A percentile compares a stretch with the other conserved stretches of the same genome.
phyloP scores from a whole-genome alignment of 2,329 filamentous ascomycete genomes.

The Cryphonectria carpinicola region DNA sequence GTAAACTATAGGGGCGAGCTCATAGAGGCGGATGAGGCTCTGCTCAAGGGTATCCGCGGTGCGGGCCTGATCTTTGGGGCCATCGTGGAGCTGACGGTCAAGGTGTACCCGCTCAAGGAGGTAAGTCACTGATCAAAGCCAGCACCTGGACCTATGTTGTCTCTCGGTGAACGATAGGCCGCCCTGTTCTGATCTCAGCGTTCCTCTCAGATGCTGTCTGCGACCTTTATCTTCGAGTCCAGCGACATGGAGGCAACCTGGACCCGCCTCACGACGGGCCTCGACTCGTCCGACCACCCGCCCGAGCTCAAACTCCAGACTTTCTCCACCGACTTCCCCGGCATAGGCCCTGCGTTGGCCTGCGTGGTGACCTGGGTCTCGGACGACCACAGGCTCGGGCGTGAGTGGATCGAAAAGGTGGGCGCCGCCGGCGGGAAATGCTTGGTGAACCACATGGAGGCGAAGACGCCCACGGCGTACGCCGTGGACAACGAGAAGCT shows the following conservation, averaged over 20 bases:
- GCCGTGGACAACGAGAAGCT: slow-evolving; percentile 1
- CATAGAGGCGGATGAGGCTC: slow-evolving; percentile 41
- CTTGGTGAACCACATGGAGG: neutral
- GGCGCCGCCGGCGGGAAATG: slow-evolving; percentile 31
- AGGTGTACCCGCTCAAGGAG: slow-evolving; percentile 41
- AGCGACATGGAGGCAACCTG: slow-evolving; percentile 3
- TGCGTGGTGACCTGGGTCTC: slow-evolving; percentile 40
- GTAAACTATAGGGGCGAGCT: slow-evolving; percentile 43
- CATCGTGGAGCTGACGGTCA: slow-evolving; percentile 46
- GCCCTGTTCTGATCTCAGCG: neutral
- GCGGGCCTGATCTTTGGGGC: slow-evolving; percentile 45
- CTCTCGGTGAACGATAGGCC: neutral
- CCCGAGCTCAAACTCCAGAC: slow-evolving; percentile 36
- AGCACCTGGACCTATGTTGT: neutral
- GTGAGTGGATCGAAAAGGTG: slow-evolving; percentile 36
- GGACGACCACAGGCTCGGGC: slow-evolving; percentile 36
- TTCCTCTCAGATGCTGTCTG: neutral
- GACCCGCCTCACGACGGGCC: neutral
- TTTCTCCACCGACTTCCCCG: slow-evolving; percentile 35
- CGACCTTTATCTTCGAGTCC: slow-evolving; percentile 3
- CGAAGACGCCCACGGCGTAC: neutral
- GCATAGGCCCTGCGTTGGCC: slow-evolving; percentile 35
- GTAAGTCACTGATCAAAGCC: slow-evolving; percentile 29
- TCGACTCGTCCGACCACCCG: slow-evolving; percentile 18
- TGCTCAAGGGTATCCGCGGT: slow-evolving; percentile 45